Conservation (phyloP, 31 red algal species). For the Asparagopsis taxiformis region DNA sequence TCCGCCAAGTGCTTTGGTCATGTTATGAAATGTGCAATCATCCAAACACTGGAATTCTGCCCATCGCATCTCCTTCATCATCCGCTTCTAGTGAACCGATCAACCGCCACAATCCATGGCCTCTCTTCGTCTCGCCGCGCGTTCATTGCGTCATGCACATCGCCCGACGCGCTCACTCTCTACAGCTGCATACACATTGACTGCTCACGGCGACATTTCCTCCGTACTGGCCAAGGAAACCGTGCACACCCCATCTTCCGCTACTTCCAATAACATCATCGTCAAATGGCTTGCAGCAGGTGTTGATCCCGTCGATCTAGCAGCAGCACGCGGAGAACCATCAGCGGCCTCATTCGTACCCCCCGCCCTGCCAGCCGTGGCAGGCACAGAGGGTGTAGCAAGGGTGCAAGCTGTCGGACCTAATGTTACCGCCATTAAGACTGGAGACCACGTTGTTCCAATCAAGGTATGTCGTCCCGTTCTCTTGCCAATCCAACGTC, state of each 20-base stretch:
- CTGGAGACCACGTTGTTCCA: constrained; percentile 73
- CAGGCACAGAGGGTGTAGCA: constrained; percentile 68
- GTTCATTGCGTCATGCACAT: too few species aligned
- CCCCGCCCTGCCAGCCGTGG: constrained; percentile 31
- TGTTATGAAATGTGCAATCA: too few species aligned
- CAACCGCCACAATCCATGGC: too few species aligned
- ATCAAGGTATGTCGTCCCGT: constrained; percentile 38
- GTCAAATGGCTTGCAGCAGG: constrained; percentile 63
- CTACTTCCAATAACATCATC: constrained; percentile 30
- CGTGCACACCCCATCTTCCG: neutral
- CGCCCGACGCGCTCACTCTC: too few species aligned
- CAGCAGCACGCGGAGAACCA: constrained; percentile 24
- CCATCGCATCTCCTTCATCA: too few species aligned
- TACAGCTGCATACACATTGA: constrained; percentile 32
- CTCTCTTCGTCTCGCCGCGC: too few species aligned
- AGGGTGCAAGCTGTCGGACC: constrained; percentile 40
- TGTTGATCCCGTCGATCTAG: constrained; percentile 66
- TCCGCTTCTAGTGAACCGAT: too few species aligned
- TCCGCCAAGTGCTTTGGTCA: too few species aligned
- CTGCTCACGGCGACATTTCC: neutral
- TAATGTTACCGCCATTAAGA: constrained; percentile 30
- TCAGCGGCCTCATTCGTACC: constrained; percentile 17
- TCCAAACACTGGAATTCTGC: too few species aligned
- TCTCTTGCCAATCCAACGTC: neutral
- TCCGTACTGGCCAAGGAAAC: constrained; percentile 11